phyloP scores from a whole-genome alignment of 75 land plant species.

The Pinus albicaulis region DNA sequence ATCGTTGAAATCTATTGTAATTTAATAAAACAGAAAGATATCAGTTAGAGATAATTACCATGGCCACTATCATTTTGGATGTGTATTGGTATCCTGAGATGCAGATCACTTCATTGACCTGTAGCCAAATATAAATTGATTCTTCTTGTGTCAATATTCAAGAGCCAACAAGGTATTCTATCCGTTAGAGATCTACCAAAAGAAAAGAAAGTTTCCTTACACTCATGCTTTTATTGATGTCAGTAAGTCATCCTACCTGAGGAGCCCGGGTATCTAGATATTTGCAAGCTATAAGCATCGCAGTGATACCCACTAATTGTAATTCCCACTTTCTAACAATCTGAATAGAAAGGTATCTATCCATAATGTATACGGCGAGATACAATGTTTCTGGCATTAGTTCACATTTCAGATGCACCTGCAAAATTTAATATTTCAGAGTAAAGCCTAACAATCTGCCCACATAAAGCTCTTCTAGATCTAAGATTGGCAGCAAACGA shows the following conservation, averaged over 20 bases:
- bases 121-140: slow-evolving; percentile 3
- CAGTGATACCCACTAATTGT: slow-evolving; percentile 76
- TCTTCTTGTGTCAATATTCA: not conserved
- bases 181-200: no score
- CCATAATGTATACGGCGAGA: slow-evolving; percentile 66
- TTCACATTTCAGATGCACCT: slow-evolving; percentile 75
- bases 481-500: not conserved
- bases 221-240: not conserved
- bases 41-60: slow-evolving; percentile 33
- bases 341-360: slow-evolving; percentile 60
- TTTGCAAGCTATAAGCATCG: slow-evolving; percentile 88
- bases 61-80: slow-evolving; percentile 57
- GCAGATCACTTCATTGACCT: slow-evolving; percentile 71
- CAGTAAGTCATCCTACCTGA: slow-evolving; percentile 27
- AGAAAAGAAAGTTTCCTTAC: not conserved
- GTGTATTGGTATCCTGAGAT: slow-evolving; percentile 71
- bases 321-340: slow-evolving; percentile 49
- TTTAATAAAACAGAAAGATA: no score
- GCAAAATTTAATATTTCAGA: not conserved
- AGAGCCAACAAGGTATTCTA: no score
- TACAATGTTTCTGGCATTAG: slow-evolving; percentile 87
- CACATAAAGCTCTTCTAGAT: not conserved
- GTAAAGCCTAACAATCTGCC: not conserved
- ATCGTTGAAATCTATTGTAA: not conserved
- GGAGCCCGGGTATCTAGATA: slow-evolving; percentile 92